Evolutionary conservation across 1,284 basidiomycete genomes (phyloP).

Genomic region (Termitomyces sp.): DNA sequence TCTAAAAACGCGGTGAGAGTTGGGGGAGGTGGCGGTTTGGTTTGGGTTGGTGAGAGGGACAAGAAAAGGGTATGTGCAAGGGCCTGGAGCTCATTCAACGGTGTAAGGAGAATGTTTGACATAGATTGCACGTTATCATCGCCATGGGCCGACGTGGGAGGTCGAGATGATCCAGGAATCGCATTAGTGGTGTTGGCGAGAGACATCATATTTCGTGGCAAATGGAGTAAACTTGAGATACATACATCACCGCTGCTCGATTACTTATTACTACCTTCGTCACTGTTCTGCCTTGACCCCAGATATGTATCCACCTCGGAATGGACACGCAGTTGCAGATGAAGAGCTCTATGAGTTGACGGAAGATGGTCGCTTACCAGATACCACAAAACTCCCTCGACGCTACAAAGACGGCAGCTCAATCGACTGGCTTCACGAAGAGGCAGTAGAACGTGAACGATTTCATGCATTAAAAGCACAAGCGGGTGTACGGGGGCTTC

Average conservation of each 20-base stretch:
- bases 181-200: slow-evolving; percentile 14
- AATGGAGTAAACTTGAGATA: background rate
- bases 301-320: slow-evolving; percentile 18
- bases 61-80: slow-evolving; percentile 69
- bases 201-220: no score
- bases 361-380: slow-evolving; percentile 32
- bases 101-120: slow-evolving; percentile 55
- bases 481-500: slow-evolving; percentile 49
- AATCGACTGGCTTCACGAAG: slow-evolving; percentile 72
- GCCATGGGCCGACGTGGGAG: slow-evolving; percentile 8
- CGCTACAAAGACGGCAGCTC: slow-evolving; percentile 53
- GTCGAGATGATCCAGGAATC: slow-evolving; percentile 16
- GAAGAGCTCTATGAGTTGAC: slow-evolving; percentile 41
- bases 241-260: background rate
- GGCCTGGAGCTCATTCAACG: slow-evolving; percentile 55
- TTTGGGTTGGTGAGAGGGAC: slow-evolving; percentile 62
- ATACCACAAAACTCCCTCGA: slow-evolving; percentile 23
- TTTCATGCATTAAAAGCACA: slow-evolving; percentile 46
- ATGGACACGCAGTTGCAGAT: slow-evolving; percentile 22
- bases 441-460: slow-evolving; percentile 57
- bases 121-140: slow-evolving; percentile 36
- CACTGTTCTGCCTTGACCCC: background rate
- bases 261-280: background rate
- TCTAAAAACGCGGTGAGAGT: slow-evolving; percentile 53
- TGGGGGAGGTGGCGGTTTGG: slow-evolving; percentile 59